Conservation (phyloP, 352 stramenopile species). For the Phytophthora europaea region DNA sequence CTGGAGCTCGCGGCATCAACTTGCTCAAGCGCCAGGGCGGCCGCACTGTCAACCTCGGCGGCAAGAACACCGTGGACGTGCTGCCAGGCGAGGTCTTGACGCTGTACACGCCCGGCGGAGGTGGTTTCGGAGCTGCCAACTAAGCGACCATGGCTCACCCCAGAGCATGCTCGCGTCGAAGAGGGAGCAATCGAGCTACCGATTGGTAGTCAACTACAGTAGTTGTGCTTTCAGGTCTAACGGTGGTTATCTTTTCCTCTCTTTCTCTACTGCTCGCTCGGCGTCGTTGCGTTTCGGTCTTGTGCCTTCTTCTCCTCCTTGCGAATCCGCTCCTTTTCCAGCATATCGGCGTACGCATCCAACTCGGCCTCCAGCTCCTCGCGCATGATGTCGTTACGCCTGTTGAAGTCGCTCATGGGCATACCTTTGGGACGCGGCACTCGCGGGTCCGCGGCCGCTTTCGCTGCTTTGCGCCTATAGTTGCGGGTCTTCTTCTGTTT, state of each 20-base stretch:
- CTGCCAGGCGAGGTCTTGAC: constrained; percentile 94
- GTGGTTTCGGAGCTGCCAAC: constrained; percentile 88
- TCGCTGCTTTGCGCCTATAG: constrained; percentile 24
- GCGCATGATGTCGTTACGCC: constrained; percentile 62
- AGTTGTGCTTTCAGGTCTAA: constrained; percentile 16
- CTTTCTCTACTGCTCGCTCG: constrained; percentile 18
- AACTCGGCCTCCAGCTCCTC: constrained; percentile 71
- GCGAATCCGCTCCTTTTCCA: constrained; percentile 30
- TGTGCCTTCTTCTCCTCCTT: constrained; percentile 31
- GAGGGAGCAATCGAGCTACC: constrained; percentile 21
- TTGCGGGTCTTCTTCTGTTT: constrained; percentile 32
- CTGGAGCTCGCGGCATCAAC: constrained; percentile 94
- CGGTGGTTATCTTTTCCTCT: constrained; percentile 21
- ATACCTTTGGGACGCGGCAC: constrained; percentile 19
- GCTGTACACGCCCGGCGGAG: constrained; percentile 97
- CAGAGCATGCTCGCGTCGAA: constrained; percentile 15
- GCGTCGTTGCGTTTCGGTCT: constrained; percentile 5
- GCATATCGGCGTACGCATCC: constrained; percentile 62
- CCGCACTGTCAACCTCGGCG: constrained; percentile 80
- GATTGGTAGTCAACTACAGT: not conserved
- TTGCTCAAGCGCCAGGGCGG: constrained; percentile 84
- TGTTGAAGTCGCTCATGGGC: constrained; percentile 47
- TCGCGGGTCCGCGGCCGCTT: constrained; percentile 18
- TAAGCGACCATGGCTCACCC: constrained; percentile 27
- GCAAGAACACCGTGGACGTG: constrained; percentile 97